Evolutionary conservation across 2,329 filamentous ascomycete genomes (phyloP), one percentile per base, ranked within the genome.

Genomic region (Penicillium palitans): DNA sequence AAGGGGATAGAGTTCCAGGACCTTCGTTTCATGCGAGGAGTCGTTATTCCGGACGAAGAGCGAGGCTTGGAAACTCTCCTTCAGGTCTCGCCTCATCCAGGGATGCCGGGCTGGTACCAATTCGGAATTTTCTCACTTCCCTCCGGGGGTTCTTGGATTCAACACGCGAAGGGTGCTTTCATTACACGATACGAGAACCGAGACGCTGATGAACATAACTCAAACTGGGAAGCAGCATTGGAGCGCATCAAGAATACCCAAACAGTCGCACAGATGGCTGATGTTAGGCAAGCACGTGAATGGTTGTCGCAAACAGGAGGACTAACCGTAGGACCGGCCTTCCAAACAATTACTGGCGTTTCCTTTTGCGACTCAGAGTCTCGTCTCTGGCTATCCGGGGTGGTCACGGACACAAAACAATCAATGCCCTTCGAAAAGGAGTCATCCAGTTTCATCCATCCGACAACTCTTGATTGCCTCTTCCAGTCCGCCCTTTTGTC

Each of bases 401-500:
- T 59, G 6, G 61, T 62, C 6, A 60, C 58, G 3, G 61, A 67
- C 24, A 66, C 65, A 3, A 60, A 56, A 41, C 48, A 52, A 29
- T 52, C 52, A 1, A 65, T 66, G 63, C 66, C 66, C 0, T 44
- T 66, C 33, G 61, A 65, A 41, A 56, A 39, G 10, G 60, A 68
- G 40, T 59, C 55, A 2, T 27, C 60, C 2, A 58, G 54, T 35
- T 57, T 65, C 15, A 61, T 68, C 19, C 65, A 68, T 35, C 66
- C 65, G 6, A 67, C 63, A 15, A 60, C 62, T 4, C 61, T 68
- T 13, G 66, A 68, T 50, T 61, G 55, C 15, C 52, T 68, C 7
- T 67, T 68, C 58, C 65, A 68, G 40, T 60, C 59, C n/a, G 63
- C 61, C 15, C 52, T 68, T 19, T 27, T 68, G 21, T 60, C 64